Percentiles rank a stretch among this genome's conserved stretches.
These are phyloP conservation scores for Gloeophyllum trabeum DNA, from an alignment of 768 basidiomycete genomes.

Conservation along the genomic window DNA sequence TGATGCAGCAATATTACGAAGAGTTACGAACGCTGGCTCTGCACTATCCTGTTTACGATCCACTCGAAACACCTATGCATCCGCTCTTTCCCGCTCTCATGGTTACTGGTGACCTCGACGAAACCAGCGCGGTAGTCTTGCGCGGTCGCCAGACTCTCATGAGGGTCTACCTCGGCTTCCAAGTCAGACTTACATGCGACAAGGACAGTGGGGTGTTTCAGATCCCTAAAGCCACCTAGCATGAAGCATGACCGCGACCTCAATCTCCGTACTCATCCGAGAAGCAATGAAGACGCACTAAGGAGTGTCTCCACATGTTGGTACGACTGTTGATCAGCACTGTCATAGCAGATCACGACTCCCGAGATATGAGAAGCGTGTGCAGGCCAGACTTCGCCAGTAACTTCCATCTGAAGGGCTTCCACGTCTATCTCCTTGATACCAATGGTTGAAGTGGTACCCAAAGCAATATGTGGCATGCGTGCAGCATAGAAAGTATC, in stretches of 20 bases:
- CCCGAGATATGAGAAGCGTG: constrained; percentile 58
- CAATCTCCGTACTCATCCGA: constrained; percentile 6
- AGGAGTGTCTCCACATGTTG: constrained; percentile 55
- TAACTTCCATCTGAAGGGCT: constrained; percentile 8
- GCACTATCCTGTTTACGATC: constrained; percentile 64
- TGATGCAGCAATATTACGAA: too few relatives aligned
- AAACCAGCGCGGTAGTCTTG: constrained; percentile 64
- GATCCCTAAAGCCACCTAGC: constrained; percentile 44
- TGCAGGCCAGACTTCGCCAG: constrained; percentile 34
- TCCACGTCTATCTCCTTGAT: constrained; percentile 19
- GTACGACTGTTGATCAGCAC: constrained; percentile 50
- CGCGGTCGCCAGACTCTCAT: constrained; percentile 36
- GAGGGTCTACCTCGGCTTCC: constrained; percentile 43
- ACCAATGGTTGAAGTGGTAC: constrained; percentile 11
- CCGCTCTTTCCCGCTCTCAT: constrained; percentile 52
- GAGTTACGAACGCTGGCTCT: too few relatives aligned
- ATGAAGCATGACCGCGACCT: constrained; percentile 6
- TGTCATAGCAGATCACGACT: constrained; percentile 80
- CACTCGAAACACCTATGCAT: constrained; percentile 68
- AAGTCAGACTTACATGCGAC: constrained; percentile 85
- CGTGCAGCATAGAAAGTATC: constrained; percentile 30
- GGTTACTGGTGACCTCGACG: constrained; percentile 54
- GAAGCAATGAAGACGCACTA: constrained; percentile 33
- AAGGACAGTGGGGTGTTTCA: constrained; percentile 57
- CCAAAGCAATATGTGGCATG: constrained; percentile 9